Conservation (phyloP, 768 basidiomycete genomes). For the Mycena epipterygia region DNA sequence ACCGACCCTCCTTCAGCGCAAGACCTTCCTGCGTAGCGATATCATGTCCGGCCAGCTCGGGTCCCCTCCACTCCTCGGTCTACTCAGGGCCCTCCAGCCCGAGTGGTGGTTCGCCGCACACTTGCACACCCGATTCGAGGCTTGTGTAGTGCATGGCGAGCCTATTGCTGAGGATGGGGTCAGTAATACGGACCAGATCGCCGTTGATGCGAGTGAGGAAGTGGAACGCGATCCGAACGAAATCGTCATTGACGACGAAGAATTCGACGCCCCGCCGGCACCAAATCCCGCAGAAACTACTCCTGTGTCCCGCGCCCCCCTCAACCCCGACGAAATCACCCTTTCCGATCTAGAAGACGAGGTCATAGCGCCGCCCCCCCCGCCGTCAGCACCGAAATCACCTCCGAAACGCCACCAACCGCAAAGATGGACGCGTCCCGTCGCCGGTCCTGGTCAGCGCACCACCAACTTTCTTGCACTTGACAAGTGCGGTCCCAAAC, state of each 20-base stretch:
- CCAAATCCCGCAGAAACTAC: not conserved
- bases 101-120: conserved; percentile 84
- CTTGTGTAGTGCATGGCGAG: conserved; percentile 55
- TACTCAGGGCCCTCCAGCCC: conserved; percentile 66
- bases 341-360: conserved; percentile 56
- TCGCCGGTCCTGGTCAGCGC: conserved; percentile 23
- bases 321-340: conserved; percentile 60
- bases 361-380: conserved; percentile 35
- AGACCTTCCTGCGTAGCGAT: conserved; percentile 83
- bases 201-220: conserved; percentile 47
- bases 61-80: conserved; percentile 72
- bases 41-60: conserved; percentile 80
- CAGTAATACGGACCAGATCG: conserved; percentile 56
- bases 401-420: not conserved
- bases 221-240: conserved; percentile 23
- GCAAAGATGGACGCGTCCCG: conserved; percentile 22
- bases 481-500: conserved; percentile 87
- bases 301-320: conserved; percentile 15
- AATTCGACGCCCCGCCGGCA: not conserved
- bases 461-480: conserved; percentile 84
- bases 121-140: conserved; percentile 80
- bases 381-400: conserved; percentile 29
- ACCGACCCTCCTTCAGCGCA: conserved; percentile 73
- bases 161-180: conserved; percentile 50
- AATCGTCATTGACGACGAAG: conserved; percentile 26